Conservation (phyloP, 225 moss, liverwort and hornwort genomes). For the Neckera pumila region DNA sequence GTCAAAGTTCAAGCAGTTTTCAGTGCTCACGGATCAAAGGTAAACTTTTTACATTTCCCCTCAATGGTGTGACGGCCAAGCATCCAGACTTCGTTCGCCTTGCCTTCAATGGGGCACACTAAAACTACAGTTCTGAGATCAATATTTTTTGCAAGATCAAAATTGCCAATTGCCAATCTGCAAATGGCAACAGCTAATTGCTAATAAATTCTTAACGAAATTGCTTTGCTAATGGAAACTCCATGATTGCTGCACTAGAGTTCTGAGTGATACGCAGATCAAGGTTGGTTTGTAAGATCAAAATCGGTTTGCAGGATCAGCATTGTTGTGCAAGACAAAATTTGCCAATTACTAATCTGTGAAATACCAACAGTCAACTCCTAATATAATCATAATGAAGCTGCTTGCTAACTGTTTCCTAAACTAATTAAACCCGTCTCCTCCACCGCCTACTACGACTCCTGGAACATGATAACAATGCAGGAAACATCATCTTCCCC, state of each 20-base stretch:
- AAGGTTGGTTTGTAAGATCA: background rate
- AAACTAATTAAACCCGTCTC: background rate
- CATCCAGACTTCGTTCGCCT: background rate
- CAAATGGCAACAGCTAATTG: background rate
- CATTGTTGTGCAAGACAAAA: background rate
- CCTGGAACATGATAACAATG: constrained; percentile 59
- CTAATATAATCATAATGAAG: background rate
- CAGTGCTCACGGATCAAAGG: too few relatives aligned
- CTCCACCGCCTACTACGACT: background rate
- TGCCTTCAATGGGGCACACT: background rate
- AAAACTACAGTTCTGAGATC: background rate
- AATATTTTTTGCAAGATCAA: background rate
- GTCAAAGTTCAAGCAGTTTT: background rate
- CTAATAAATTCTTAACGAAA: background rate
- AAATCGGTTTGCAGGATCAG: background rate
- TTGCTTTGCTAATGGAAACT: background rate
- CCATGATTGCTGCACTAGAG: background rate
- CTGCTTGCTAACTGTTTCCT: background rate
- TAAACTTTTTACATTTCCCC: background rate
- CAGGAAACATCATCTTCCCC: constrained; percentile 73
- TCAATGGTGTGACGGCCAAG: too few relatives aligned
- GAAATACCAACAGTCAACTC: background rate
- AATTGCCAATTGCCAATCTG: background rate
- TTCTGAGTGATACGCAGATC: background rate
- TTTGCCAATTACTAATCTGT: background rate